Conservation (phyloP, 192 early-diverging fungal species). For the Coemansia sp. region DNA sequence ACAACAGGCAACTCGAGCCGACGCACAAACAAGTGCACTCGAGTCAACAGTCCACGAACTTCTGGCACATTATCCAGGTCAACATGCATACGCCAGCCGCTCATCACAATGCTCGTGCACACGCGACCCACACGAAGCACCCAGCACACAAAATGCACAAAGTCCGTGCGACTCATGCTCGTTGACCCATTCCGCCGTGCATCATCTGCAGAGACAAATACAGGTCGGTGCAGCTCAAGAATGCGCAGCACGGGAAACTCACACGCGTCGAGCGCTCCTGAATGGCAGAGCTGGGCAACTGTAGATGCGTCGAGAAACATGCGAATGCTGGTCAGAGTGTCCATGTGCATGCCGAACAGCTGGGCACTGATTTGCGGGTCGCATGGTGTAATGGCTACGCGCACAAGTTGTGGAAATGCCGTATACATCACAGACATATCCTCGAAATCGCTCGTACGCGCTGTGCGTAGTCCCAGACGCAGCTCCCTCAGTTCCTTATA, state of each 20-base stretch:
- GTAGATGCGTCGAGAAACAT: background rate
- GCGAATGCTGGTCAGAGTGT: background rate
- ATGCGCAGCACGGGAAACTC: background rate
- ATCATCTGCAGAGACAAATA: background rate
- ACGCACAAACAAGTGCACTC: background rate
- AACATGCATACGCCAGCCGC: background rate
- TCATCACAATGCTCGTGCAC: slow-evolving; percentile 3
- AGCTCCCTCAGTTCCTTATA: slow-evolving; percentile 1
- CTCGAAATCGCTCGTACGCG: too few species aligned
- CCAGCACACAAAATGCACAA: background rate
- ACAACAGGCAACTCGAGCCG: background rate
- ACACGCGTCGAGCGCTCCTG: background rate
- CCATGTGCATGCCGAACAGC: background rate
- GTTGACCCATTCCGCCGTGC: background rate
- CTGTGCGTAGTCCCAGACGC: background rate
- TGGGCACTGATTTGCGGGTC: background rate
- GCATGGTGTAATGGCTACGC: background rate
- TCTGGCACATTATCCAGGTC: background rate
- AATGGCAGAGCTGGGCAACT: background rate
- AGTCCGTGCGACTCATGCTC: background rate
- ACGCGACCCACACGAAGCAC: background rate
- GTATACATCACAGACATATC: background rate
- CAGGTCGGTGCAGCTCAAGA: background rate
- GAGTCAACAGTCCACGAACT: background rate
- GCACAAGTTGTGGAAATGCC: background rate